A percentile compares a stretch with the other conserved stretches of the same genome.
Evolutionary conservation across 2,329 filamentous ascomycete species (phyloP).

Genomic region (Aspergillus glaucus): DNA sequence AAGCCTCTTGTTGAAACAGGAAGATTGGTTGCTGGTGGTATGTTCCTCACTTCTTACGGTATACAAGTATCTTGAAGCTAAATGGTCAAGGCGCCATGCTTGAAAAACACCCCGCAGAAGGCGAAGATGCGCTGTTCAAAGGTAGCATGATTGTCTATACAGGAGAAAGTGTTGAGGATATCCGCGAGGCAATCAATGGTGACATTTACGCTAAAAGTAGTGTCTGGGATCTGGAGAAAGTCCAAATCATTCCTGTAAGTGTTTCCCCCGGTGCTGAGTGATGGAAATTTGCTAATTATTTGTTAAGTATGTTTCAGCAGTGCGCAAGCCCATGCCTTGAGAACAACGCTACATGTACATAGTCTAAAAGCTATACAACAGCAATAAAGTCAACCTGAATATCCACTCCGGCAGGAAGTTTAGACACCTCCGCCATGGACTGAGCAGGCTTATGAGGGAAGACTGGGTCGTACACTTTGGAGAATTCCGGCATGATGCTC

Average conservation of each 20-base stretch:
- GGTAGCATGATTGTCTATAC: slow-evolving; percentile 16
- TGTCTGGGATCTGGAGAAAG: slow-evolving; percentile 15
- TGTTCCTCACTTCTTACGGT: background rate
- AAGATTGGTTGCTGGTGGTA: slow-evolving; percentile 12
- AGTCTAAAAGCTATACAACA: slow-evolving; percentile 1
- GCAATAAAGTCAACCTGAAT: slow-evolving; percentile 10
- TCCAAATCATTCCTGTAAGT: slow-evolving; percentile 11
- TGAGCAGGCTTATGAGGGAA: too few relatives aligned
- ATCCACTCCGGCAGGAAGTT: slow-evolving; percentile 8
- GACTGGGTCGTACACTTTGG: too few relatives aligned
- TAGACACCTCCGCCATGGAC: too few relatives aligned
- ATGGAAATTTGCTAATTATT: background rate
- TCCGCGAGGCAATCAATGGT: slow-evolving; percentile 8
- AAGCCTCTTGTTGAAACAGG: slow-evolving; percentile 8
- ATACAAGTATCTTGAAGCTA: background rate
- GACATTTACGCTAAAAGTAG: slow-evolving; percentile 14
- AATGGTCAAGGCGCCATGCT: slow-evolving; percentile 11
- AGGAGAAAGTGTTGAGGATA: slow-evolving; percentile 10
- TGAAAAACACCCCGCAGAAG: slow-evolving; percentile 7
- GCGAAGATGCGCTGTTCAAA: slow-evolving; percentile 6
- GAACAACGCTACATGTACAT: too few relatives aligned
- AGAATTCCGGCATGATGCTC: too few relatives aligned
- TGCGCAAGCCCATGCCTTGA: slow-evolving; percentile 1
- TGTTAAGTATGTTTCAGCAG: slow-evolving; percentile 6
- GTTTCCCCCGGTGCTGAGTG: background rate